phyloP scores from a whole-genome alignment of 305 asterid species.

The Ilex paraguariensis region DNA sequence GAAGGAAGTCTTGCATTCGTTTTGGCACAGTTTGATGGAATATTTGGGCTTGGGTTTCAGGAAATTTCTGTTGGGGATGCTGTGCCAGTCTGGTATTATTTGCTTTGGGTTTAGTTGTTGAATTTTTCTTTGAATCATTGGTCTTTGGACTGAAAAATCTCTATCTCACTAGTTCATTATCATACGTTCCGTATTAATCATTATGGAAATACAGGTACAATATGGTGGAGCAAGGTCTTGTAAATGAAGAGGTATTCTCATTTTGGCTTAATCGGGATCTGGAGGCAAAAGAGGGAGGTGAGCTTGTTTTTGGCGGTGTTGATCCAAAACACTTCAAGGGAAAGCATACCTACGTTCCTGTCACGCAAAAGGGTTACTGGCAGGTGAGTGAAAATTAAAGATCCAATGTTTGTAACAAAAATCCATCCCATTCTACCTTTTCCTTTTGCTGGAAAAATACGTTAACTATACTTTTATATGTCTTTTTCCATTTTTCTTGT shows the following conservation, averaged over 20 bases:
- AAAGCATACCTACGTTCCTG: too few species aligned
- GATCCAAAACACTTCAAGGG: too few species aligned
- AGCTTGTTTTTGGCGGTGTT: too few species aligned
- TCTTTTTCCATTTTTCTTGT: not conserved
- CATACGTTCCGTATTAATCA: not conserved
- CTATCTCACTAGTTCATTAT: not conserved
- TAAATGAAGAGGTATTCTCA: too few species aligned
- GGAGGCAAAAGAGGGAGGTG: too few species aligned
- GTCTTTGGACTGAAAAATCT: not conserved
- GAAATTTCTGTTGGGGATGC: constrained; percentile 6
- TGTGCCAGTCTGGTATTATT: constrained; percentile 7
- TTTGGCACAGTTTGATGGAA: not conserved
- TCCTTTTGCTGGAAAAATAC: not conserved
- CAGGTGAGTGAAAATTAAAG: too few species aligned
- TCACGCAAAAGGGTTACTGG: too few species aligned
- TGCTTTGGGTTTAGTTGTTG: not conserved
- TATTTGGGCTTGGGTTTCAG: constrained; percentile 6
- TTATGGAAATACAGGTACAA: not conserved
- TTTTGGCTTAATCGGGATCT: too few species aligned
- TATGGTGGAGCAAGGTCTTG: not conserved
- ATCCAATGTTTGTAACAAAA: too few species aligned
- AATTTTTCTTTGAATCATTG: not conserved
- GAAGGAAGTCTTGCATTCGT: constrained; percentile 3
- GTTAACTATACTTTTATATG: too few species aligned
- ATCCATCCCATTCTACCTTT: not conserved